Evolutionary conservation across 2,329 filamentous ascomycete species (phyloP).

Genomic region (Didymella pomorum): DNA sequence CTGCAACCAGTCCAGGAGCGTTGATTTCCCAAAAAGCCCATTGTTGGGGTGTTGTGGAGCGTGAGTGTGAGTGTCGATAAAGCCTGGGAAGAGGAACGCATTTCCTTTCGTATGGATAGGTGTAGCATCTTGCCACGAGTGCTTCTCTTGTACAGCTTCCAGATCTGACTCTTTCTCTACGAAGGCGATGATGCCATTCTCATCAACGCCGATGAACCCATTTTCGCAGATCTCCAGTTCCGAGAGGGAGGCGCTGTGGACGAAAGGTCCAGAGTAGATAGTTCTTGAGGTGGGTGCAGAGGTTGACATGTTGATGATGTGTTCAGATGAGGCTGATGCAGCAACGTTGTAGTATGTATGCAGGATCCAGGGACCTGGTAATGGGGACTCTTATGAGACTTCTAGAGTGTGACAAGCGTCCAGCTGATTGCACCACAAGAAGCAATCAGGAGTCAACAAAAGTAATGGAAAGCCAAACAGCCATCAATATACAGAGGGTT

Average conservation of each 20-base stretch:
- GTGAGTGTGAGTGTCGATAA: slow-evolving; percentile 94
- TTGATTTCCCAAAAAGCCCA: slow-evolving; percentile 92
- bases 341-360: slow-evolving; percentile 1
- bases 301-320: slow-evolving; percentile 38
- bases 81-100: slow-evolving; percentile 85
- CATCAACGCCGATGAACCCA: slow-evolving; percentile 61
- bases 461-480: slow-evolving; percentile 13
- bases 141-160: slow-evolving; percentile 35
- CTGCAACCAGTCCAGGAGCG: slow-evolving; percentile 90
- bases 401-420: slow-evolving; percentile 6
- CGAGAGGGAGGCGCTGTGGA: slow-evolving; percentile 61
- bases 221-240: slow-evolving; percentile 59
- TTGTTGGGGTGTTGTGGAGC: slow-evolving; percentile 94
- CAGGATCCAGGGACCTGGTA: slow-evolving; percentile 7
- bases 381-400: slow-evolving; percentile 1
- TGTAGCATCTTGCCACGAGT: slow-evolving; percentile 53
- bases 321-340: slow-evolving; percentile 6
- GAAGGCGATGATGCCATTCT: slow-evolving; percentile 60
- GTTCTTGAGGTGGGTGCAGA: slow-evolving; percentile 41
- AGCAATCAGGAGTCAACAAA: slow-evolving; percentile 9
- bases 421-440: not conserved
- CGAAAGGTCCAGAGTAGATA: slow-evolving; percentile 69
- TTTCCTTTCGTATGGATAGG: slow-evolving; percentile 53
- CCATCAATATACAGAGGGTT: slow-evolving; percentile 6
- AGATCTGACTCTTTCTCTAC: slow-evolving; percentile 50